Conservation (phyloP, 2,329 filamentous ascomycete species). For the Penicillium sp. region DNA sequence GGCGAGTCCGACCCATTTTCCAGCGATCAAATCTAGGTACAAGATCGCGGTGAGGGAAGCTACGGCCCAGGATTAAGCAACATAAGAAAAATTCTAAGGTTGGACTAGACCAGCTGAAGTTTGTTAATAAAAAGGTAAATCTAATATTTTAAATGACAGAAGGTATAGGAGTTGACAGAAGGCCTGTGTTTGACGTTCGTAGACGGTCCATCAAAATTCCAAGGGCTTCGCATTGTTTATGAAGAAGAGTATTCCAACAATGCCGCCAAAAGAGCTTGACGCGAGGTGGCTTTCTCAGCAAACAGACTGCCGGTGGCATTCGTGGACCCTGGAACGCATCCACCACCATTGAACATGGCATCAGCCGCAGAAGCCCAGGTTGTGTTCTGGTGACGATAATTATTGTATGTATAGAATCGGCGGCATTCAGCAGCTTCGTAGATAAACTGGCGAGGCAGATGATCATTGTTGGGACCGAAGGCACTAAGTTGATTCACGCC, state of each 20-base stretch:
- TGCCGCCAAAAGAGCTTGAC: neutral
- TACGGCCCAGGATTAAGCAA: no score
- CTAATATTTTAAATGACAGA: no score
- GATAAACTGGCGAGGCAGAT: slow-evolving; percentile 58
- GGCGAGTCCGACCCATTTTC: no score
- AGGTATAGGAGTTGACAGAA: no score
- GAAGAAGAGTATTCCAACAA: neutral
- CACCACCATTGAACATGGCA: slow-evolving; percentile 16
- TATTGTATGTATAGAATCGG: slow-evolving; percentile 59
- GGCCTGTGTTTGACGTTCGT: neutral
- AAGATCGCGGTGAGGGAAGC: no score
- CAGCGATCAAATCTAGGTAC: no score
- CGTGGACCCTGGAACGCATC: slow-evolving; percentile 5
- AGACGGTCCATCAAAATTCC: neutral
- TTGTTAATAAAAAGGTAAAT: no score
- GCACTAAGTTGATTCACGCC: slow-evolving; percentile 45
- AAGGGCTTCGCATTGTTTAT: neutral
- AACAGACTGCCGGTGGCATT: slow-evolving; percentile 7
- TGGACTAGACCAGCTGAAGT: no score
- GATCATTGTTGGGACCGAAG: slow-evolving; percentile 43
- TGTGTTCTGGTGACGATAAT: slow-evolving; percentile 52
- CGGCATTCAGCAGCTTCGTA: slow-evolving; percentile 63
- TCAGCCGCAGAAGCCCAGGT: slow-evolving; percentile 54
- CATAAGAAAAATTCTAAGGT: no score
- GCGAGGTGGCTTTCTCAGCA: neutral